Evolutionary conservation across 345 rosid genomes (phyloP).

Genomic region (Sisymbrium irio): DNA sequence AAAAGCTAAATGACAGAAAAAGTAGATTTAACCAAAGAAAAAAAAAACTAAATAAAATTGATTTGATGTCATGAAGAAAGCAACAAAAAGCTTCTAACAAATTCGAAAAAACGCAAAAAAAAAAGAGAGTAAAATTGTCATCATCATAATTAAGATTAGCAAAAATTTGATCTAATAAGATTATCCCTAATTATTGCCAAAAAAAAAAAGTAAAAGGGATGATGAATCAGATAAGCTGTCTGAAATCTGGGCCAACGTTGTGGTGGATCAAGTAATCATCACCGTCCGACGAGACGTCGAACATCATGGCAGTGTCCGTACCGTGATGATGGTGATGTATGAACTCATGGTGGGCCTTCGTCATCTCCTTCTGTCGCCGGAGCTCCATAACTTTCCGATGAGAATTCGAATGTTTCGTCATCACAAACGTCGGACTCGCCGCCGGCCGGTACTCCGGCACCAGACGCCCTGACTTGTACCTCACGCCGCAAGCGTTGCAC

Average conservation of each 20-base stretch:
- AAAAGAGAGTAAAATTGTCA: constrained; percentile 6
- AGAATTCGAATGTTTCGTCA: constrained; percentile 35
- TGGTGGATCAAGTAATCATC: constrained; percentile 89
- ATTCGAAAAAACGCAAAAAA: constrained; percentile 10
- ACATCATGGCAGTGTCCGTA: constrained; percentile 40
- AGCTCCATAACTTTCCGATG: constrained; percentile 43
- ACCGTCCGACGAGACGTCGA: constrained; percentile 65
- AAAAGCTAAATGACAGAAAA: not conserved
- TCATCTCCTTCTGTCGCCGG: constrained; percentile 40
- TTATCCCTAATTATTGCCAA: constrained; percentile 33
- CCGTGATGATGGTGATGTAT: constrained; percentile 59
- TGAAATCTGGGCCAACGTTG: constrained; percentile 75
- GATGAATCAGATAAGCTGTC: constrained; percentile 58
- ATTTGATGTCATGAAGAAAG: constrained; percentile 10
- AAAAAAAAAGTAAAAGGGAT: constrained; percentile 13
- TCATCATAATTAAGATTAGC: constrained; percentile 34
- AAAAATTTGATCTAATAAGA: constrained; percentile 29
- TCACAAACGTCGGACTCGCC: constrained; percentile 37
- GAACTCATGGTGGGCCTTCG: constrained; percentile 45
- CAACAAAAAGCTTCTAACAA: constrained; percentile 17
- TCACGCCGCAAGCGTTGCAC: constrained; percentile 75
- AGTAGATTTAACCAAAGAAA: not conserved
- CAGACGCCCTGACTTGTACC: constrained; percentile 39
- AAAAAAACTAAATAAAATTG: not conserved
- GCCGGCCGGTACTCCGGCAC: constrained; percentile 42